Percentiles rank a stretch among this genome's conserved stretches.
phyloP scores from a whole-genome alignment of 371 early-diverging fungal genomes.

The Syncephalastrum monosporum region DNA sequence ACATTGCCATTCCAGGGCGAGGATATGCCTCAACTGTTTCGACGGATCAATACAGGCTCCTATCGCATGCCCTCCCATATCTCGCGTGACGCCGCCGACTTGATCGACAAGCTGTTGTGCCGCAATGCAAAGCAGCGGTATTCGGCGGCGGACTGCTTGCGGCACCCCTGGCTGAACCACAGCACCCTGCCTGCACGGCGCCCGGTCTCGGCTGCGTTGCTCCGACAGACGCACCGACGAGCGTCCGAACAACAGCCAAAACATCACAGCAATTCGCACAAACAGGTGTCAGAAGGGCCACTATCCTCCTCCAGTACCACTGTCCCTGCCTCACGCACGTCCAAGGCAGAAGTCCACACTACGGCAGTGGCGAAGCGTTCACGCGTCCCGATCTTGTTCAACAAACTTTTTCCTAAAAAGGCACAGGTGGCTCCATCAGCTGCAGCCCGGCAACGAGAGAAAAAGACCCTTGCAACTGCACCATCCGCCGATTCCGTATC shows the following conservation, averaged over 20 bases:
- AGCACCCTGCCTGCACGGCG: not conserved
- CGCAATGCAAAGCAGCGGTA: conserved; percentile 66
- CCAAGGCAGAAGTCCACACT: not conserved
- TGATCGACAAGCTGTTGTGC: conserved; percentile 58
- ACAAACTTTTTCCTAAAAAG: conserved; percentile 9
- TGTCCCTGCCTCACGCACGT: not conserved
- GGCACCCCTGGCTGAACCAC: conserved; percentile 72
- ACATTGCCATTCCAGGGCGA: conserved; percentile 82
- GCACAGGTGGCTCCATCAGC: conserved; percentile 12
- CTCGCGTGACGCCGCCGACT: conserved; percentile 36
- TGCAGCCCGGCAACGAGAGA: not conserved
- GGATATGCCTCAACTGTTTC: conserved; percentile 70
- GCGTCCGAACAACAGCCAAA: not conserved
- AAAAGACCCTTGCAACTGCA: conserved; percentile 5
- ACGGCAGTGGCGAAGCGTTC: conserved; percentile 6
- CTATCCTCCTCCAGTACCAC: not conserved
- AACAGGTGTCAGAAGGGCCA: not conserved
- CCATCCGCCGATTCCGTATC: not conserved
- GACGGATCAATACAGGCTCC: conserved; percentile 61
- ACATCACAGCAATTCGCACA: conserved; percentile 1
- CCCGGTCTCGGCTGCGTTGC: not conserved
- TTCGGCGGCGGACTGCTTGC: conserved; percentile 69
- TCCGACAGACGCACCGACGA: not conserved
- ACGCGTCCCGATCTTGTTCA: conserved; percentile 6
- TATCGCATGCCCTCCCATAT: conserved; percentile 54